phyloP scores from a whole-genome alignment of 2,329 filamentous ascomycete species.

The Talaromyces sp. region DNA sequence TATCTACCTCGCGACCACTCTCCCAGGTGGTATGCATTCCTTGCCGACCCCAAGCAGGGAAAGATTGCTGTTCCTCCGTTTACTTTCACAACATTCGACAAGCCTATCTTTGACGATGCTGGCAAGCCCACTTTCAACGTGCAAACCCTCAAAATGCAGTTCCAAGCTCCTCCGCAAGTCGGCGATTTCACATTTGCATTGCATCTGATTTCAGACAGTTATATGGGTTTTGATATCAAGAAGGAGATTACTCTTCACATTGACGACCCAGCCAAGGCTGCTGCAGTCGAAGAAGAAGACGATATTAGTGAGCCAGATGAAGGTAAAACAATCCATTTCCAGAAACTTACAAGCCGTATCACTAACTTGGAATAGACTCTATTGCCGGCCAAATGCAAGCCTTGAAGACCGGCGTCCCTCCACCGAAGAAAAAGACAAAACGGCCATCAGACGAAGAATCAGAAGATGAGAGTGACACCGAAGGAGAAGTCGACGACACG shows the following conservation, averaged over 20 bases:
- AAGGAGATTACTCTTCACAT: conserved; percentile 86
- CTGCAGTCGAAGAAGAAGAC: conserved; percentile 76
- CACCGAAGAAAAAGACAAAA: conserved; percentile 60
- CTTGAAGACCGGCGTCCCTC: conserved; percentile 66
- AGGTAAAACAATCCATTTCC: conserved; percentile 58
- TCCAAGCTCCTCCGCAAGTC: conserved; percentile 86
- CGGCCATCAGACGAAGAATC: conserved; percentile 55
- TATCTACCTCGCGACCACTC: conserved; percentile 87
- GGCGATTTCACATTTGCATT: conserved; percentile 94
- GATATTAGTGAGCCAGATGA: conserved; percentile 98
- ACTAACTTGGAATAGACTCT: conserved; percentile 60
- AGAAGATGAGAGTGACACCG: conserved; percentile 63
- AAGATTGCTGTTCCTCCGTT: conserved; percentile 97
- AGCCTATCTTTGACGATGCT: conserved; percentile 75
- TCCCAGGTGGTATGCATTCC: conserved; percentile 90
- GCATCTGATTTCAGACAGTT: conserved; percentile 91
- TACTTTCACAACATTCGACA: conserved; percentile 89
- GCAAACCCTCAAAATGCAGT: conserved; percentile 95
- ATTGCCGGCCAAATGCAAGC: conserved; percentile 88
- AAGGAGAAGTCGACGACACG: conserved; percentile 60
- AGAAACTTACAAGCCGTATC: background rate
- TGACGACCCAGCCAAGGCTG: conserved; percentile 83
- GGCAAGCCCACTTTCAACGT: conserved; percentile 90
- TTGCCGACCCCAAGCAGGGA: conserved; percentile 88
- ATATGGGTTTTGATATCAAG: conserved; percentile 90